Evolutionary conservation across 345 rosid species (phyloP).

Genomic region (Sisymbrium altissimum): DNA sequence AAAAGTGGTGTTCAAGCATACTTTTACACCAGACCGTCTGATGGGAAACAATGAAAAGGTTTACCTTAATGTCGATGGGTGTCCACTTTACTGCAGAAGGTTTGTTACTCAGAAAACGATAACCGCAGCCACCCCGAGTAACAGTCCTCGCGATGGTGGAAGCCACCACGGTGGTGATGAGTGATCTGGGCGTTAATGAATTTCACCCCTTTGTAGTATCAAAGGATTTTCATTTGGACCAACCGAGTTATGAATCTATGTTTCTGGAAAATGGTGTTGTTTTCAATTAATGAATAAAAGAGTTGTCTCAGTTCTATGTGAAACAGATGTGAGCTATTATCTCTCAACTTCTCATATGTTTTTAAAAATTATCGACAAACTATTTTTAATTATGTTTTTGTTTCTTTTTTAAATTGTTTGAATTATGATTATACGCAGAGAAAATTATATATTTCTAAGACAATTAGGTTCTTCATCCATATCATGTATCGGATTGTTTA

Average conservation of each 20-base stretch:
- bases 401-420: background rate
- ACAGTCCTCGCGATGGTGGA: background rate
- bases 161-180: background rate
- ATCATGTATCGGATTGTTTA: no score
- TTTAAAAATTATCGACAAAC: background rate
- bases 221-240: background rate
- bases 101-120: background rate
- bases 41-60: background rate
- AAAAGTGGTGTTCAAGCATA: background rate
- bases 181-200: background rate
- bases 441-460: no score
- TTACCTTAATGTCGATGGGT: background rate
- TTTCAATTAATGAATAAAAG: background rate
- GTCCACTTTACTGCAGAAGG: background rate
- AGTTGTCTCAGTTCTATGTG: background rate
- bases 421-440: background rate
- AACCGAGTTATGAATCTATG: background rate
- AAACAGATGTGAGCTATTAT: no score
- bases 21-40: background rate
- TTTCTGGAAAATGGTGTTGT: background rate
- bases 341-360: background rate
- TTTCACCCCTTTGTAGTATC: background rate
- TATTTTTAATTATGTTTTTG: background rate
- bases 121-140: background rate
- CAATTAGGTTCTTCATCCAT: no score